Conservation (phyloP, 257 asterid genomes). For the Coffea eugenioides region DNA sequence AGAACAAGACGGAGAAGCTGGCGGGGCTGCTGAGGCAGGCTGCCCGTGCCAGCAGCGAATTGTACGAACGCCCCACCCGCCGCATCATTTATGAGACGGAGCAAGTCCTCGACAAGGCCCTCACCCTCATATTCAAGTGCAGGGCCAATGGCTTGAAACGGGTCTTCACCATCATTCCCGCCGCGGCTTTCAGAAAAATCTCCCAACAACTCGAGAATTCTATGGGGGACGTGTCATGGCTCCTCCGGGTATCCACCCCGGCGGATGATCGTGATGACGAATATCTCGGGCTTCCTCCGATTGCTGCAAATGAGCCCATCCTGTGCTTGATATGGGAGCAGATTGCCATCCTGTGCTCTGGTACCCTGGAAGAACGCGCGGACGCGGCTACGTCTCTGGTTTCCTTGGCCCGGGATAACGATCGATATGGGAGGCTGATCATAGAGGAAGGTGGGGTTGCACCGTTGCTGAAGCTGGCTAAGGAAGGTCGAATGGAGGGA, state of each 20-base stretch:
- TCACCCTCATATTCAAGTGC: constrained; percentile 58
- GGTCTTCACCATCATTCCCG: constrained; percentile 61
- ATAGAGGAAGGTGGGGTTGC: constrained; percentile 84
- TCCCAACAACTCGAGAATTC: constrained; percentile 67
- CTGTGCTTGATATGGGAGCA: constrained; percentile 78
- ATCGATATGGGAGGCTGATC: constrained; percentile 62
- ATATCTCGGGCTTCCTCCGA: constrained; percentile 65
- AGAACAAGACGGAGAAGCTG: constrained; percentile 47
- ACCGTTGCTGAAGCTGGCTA: constrained; percentile 62
- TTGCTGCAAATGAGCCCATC: constrained; percentile 76
- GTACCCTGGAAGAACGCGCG: constrained; percentile 51
- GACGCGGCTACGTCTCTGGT: constrained; percentile 67
- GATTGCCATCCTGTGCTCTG: constrained; percentile 57
- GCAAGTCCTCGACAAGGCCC: constrained; percentile 63
- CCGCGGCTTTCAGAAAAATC: constrained; percentile 51
- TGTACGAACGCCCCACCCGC: constrained; percentile 74
- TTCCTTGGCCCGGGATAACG: constrained; percentile 70
- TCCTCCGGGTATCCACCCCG: constrained; percentile 66
- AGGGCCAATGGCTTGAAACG: constrained; percentile 58
- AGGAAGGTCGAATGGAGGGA: constrained; percentile 71
- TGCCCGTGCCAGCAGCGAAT: constrained; percentile 57
- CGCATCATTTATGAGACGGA: constrained; percentile 74
- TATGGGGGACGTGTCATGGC: constrained; percentile 76
- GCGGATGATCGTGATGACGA: constrained; percentile 67
- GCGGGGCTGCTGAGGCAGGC: constrained; percentile 66